A percentile compares a stretch with the other conserved stretches of the same genome.
Conservation (phyloP, 108 stramenopile species). For the Phaeodactylum tricornutum region DNA sequence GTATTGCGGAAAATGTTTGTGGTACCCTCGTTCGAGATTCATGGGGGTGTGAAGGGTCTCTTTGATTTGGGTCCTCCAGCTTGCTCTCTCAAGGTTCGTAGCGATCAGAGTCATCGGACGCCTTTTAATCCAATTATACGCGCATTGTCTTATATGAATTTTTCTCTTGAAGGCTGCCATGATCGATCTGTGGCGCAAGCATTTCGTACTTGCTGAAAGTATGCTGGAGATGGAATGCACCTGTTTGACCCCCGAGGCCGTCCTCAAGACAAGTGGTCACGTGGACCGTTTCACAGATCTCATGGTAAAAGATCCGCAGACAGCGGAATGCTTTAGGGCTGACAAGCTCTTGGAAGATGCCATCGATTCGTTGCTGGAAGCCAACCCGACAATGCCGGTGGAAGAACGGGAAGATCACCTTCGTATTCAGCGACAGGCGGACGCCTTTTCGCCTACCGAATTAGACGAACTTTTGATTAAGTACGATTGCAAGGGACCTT, state of each 20-base stretch:
- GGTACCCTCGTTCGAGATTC: constrained; percentile 97
- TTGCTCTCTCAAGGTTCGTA: constrained; percentile 85
- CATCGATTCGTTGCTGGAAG: constrained; percentile 89
- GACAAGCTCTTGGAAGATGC: constrained; percentile 98
- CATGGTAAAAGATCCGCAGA: constrained; percentile 91
- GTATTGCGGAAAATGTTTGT: constrained; percentile 98
- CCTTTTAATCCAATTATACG: background rate
- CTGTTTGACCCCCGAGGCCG: constrained; percentile 90
- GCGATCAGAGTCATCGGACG: background rate
- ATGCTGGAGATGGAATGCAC: constrained; percentile 99
- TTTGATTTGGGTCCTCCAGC: constrained; percentile 99
- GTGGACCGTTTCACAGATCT: constrained; percentile 99
- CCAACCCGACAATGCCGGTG: constrained; percentile 69
- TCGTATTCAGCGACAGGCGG: constrained; percentile 91
- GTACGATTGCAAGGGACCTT: constrained; percentile 82
- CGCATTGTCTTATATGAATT: background rate
- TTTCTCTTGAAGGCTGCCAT: constrained; percentile 68
- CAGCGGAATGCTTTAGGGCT: constrained; percentile 92
- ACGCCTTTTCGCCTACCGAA: constrained; percentile 93
- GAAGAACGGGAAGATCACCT: constrained; percentile 85
- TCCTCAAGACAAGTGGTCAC: constrained; percentile 97
- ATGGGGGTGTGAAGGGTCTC: constrained; percentile 97
- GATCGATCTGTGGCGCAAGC: constrained; percentile 91
- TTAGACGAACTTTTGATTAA: constrained; percentile 78
- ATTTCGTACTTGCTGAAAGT: constrained; percentile 93